Base-by-base conservation (phyloP, 169 alveolate genomes). In the Cryptosporidium muris region DNA sequence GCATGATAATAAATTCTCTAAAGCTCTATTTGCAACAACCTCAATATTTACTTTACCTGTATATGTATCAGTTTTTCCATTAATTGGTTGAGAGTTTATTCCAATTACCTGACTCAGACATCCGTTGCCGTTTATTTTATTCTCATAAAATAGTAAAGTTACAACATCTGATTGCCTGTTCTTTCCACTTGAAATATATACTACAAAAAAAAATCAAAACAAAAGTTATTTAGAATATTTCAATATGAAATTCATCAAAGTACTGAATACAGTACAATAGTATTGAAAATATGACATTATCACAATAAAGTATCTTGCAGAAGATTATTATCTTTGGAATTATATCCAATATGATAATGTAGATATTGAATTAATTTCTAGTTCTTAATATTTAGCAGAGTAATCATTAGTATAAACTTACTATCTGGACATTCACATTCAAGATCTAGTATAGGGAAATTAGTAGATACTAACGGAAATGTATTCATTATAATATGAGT, bases 361-460 rank as follows among this genome's bases (percentile, higher is more conserved):
- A 63, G 1, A 6, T 36, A n/a, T 40, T 63, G 14, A 11, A 8
- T 2, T 12, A 49, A 56, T 56, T 11, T 9, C 25, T 14, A 56
- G 1, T 14, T 8, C 65, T 49, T 25, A 25, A 25, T 25, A 25
- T 25, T 37, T 56, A 9, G 1, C 25, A 38, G 5, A 64, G 36
- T 47, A 37, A 53, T 53, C 14, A 34, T 14, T 14, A 7, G 38
- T 11, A 11, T 66, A 37, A 74, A 74, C 85, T 74, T 74, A 74
- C 85, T 74, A 51, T 74, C 85, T 16, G 85, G 85, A 36, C 85
- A 74, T 25, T 74, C 85, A 74, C 85, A 74, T 5, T 60, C 54
- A 6, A 74, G 38, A 43, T 74, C 85, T 58, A 58, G 54, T 36
- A 74, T 38, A 58, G 54, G 54, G 34, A 66, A 74, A 25, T 48